phyloP scores from a whole-genome alignment of 2,329 filamentous ascomycete species.

The Claviceps capensis region DNA sequence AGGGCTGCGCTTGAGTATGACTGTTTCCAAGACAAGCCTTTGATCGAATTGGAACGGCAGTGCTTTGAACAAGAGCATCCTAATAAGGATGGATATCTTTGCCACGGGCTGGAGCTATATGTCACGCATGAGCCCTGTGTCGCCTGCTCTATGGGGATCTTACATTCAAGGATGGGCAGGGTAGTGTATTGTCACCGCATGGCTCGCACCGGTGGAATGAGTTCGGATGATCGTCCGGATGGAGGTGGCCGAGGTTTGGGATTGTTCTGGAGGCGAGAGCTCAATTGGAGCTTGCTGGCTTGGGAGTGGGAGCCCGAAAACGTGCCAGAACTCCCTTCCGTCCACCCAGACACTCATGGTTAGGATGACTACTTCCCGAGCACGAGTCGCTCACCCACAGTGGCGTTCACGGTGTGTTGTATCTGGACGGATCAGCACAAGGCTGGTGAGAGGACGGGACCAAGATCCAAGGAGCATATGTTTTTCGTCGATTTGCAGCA shows the following conservation, averaged over 20 bases:
- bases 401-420: not conserved
- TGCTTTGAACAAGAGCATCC: constrained; percentile 53
- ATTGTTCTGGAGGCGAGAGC: constrained; percentile 58
- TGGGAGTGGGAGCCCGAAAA: constrained; percentile 56
- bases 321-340: constrained; percentile 22
- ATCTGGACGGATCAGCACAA: not conserved
- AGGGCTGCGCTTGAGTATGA: constrained; percentile 37
- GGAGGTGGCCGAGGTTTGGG: constrained; percentile 49
- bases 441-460: not conserved
- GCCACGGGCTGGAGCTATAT: constrained; percentile 86
- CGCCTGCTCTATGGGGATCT: constrained; percentile 92
- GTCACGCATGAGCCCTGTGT: constrained; percentile 91
- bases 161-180: constrained; percentile 83
- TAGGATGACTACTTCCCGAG: constrained; percentile 30
- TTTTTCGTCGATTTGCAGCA: not conserved
- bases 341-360: constrained; percentile 38
- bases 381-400: constrained; percentile 19
- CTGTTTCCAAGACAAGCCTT: constrained; percentile 53
- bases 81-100: constrained; percentile 73
- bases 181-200: constrained; percentile 72
- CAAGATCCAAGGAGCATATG: not conserved
- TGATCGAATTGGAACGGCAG: constrained; percentile 51
- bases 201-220: constrained; percentile 68
- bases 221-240: constrained; percentile 54
- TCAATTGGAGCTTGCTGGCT: constrained; percentile 75